Evolutionary conservation across 1,139 yeast genomes (phyloP).

Genomic region (Suhomyces ambrosiae): DNA sequence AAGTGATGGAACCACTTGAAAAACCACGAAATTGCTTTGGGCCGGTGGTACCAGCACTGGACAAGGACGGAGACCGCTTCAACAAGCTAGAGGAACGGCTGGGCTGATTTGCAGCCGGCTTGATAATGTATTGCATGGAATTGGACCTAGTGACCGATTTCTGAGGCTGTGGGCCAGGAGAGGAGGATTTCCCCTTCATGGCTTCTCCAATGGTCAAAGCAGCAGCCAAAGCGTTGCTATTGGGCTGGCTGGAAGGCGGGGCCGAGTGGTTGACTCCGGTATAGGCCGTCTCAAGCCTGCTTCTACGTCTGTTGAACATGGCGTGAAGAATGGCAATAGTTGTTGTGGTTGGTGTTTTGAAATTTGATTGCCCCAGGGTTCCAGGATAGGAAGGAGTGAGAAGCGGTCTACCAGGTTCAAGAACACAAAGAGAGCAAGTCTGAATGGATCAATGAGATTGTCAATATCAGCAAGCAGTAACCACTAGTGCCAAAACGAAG

Average conservation of each 20-base stretch:
- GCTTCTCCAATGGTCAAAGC: conserved; percentile 48
- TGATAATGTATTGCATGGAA: conserved; percentile 18
- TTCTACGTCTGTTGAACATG: conserved; percentile 41
- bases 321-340: not conserved
- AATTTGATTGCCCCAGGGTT: conserved; percentile 1
- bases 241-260: conserved; percentile 38
- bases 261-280: conserved; percentile 49
- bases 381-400: conserved; percentile 1
- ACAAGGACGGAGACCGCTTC: conserved; percentile 10
- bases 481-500: too few species aligned
- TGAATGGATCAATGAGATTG: too few species aligned
- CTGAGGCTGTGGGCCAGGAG: conserved; percentile 18
- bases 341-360: conserved; percentile 1
- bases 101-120: conserved; percentile 12
- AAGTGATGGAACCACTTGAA: conserved; percentile 18
- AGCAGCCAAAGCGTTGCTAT: conserved; percentile 48
- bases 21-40: conserved; percentile 9
- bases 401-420: too few species aligned
- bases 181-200: conserved; percentile 21
- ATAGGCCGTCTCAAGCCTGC: conserved; percentile 42
- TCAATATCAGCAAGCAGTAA: too few species aligned
- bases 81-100: conserved; percentile 6
- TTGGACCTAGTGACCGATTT: conserved; percentile 19
- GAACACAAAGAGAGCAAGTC: not conserved
- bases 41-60: conserved; percentile 1